phyloP scores from a whole-genome alignment of 768 basidiomycete species.

The Termitomyces sp. region DNA sequence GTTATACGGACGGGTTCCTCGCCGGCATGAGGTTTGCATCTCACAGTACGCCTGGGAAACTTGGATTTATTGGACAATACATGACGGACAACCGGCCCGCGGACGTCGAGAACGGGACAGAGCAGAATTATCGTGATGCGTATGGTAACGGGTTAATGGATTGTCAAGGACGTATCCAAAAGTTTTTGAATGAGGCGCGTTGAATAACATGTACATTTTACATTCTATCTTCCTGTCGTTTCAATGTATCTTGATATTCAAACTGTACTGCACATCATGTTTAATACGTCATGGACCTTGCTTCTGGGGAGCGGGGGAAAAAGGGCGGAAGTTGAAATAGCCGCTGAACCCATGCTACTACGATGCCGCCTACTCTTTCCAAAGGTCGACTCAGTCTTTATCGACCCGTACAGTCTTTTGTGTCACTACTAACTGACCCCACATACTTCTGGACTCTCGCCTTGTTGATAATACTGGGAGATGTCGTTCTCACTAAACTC shows the following conservation, averaged over 20 bases:
- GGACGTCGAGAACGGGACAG: slow-evolving; percentile 30
- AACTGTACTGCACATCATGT: background rate
- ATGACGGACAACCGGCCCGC: slow-evolving; percentile 40
- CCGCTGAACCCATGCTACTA: background rate
- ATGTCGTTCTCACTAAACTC: slow-evolving; percentile 72
- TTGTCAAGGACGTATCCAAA: slow-evolving; percentile 5
- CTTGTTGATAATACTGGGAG: slow-evolving; percentile 59
- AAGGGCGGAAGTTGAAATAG: slow-evolving; percentile 2
- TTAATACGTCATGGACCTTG: background rate
- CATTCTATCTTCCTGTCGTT: slow-evolving; percentile 1
- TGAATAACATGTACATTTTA: background rate
- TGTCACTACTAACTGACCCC: slow-evolving; percentile 43
- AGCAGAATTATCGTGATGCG: slow-evolving; percentile 36
- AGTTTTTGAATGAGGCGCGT: background rate
- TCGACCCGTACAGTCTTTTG: slow-evolving; percentile 15
- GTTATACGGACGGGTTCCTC: slow-evolving; percentile 55
- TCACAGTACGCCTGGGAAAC: slow-evolving; percentile 33
- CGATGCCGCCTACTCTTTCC: slow-evolving; percentile 10
- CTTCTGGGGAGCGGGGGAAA: background rate
- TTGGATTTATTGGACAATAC: slow-evolving; percentile 61
- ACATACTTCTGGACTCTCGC: slow-evolving; percentile 66
- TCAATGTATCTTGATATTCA: background rate
- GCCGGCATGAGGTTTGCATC: slow-evolving; percentile 51
- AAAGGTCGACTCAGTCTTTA: slow-evolving; percentile 2
- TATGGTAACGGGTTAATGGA: slow-evolving; percentile 41